Evolutionary conservation across 306 rosid species (phyloP).

Genomic region (Cicer cuneatum): DNA sequence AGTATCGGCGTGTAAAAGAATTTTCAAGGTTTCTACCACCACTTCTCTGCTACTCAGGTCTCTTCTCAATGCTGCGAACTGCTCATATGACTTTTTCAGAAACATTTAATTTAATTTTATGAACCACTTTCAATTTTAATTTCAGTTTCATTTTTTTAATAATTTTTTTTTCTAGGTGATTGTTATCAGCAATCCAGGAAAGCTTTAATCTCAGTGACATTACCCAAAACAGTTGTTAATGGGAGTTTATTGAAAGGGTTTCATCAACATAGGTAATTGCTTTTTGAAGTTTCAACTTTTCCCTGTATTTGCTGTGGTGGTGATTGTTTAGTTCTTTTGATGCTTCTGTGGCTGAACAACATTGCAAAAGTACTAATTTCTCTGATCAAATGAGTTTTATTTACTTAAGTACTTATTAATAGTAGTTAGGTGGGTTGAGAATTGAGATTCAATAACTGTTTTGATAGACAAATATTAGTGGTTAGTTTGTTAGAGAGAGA

Average conservation of each 20-base stretch:
- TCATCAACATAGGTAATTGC: constrained; percentile 50
- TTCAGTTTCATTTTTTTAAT: neutral
- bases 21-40: constrained; percentile 39
- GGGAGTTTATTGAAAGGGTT: constrained; percentile 43
- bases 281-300: constrained; percentile 32
- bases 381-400: neutral
- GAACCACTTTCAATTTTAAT: neutral
- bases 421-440: too few species aligned
- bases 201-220: constrained; percentile 19
- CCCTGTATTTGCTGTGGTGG: neutral
- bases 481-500: too few species aligned
- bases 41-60: constrained; percentile 42
- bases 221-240: constrained; percentile 34
- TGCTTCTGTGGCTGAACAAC: constrained; percentile 4
- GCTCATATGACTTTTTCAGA: neutral
- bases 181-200: constrained; percentile 44
- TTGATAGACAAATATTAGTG: too few species aligned
- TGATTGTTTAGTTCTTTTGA: constrained; percentile 7
- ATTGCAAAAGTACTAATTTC: neutral
- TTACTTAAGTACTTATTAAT: neutral
- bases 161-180: constrained; percentile 43
- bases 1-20: constrained; percentile 49
- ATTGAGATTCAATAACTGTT: too few species aligned
- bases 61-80: neutral
- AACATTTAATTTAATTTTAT: neutral